Evolutionary conservation across 345 rosid species (phyloP).

Genomic region (Orychophragmus violaceus): DNA sequence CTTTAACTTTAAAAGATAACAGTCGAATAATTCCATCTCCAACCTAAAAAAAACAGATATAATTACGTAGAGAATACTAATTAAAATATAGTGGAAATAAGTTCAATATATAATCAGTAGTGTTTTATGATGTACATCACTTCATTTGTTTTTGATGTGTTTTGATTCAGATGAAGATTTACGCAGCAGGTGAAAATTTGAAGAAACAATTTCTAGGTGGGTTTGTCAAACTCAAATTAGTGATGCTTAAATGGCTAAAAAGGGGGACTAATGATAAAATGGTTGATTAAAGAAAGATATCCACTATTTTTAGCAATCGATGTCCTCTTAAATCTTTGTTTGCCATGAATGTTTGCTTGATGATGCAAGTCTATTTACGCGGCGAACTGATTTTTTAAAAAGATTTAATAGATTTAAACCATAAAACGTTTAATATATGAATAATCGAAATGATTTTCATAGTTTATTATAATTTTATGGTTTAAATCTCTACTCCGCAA

Average conservation of each 20-base stretch:
- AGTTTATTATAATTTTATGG: neutral
- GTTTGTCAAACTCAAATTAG: slow-evolving; percentile 15
- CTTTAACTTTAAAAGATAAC: neutral
- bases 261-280: neutral
- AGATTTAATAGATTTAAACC: slow-evolving; percentile 5
- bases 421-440: neutral
- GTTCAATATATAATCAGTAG: neutral
- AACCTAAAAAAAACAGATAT: neutral
- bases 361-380: slow-evolving; percentile 24
- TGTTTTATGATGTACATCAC: slow-evolving; percentile 10
- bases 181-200: neutral
- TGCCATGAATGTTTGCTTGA: slow-evolving; percentile 21
- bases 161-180: neutral
- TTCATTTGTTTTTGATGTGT: slow-evolving; percentile 6
- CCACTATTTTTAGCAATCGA: slow-evolving; percentile 28
- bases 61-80: neutral
- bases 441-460: neutral
- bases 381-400: slow-evolving; percentile 23
- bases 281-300: slow-evolving; percentile 19
- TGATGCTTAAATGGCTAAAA: slow-evolving; percentile 22
- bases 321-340: slow-evolving; percentile 30
- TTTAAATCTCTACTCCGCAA: neutral
- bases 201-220: neutral
- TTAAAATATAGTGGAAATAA: neutral
- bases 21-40: neutral